Conservation (phyloP, 768 basidiomycete species). For the Russula sp. region DNA sequence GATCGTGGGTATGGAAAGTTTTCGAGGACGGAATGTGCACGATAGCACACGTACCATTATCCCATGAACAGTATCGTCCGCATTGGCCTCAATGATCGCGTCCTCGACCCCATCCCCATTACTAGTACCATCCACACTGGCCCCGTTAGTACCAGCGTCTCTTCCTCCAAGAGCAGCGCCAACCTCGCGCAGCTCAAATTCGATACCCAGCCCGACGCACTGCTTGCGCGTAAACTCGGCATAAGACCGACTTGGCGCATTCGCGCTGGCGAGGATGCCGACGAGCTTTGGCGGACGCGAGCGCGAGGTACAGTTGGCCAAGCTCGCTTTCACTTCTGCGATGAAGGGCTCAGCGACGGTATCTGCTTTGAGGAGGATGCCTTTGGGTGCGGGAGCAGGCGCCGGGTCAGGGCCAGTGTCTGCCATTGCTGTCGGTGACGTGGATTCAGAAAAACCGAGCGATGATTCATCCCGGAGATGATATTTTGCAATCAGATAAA, state of each 20-base stretch:
- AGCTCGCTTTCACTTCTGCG: slow-evolving; percentile 57
- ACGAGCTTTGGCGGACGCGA: slow-evolving; percentile 67
- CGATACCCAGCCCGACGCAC: slow-evolving; percentile 83
- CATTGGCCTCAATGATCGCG: slow-evolving; percentile 93
- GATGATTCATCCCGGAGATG: too few relatives aligned
- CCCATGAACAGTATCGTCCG: slow-evolving; percentile 78
- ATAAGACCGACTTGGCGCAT: slow-evolving; percentile 75
- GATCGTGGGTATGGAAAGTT: background rate
- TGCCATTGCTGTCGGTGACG: slow-evolving; percentile 1
- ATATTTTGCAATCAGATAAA: too few relatives aligned
- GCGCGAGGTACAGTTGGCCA: slow-evolving; percentile 35
- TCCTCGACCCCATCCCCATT: slow-evolving; percentile 88
- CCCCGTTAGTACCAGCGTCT: too few relatives aligned
- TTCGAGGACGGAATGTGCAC: background rate
- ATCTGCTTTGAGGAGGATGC: slow-evolving; percentile 77
- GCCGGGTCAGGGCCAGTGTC: slow-evolving; percentile 1
- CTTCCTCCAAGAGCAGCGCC: slow-evolving; percentile 47
- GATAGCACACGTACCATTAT: slow-evolving; percentile 72
- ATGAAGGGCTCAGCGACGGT: slow-evolving; percentile 68
- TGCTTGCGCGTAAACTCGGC: slow-evolving; percentile 91
- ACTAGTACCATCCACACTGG: slow-evolving; percentile 37
- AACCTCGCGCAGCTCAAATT: slow-evolving; percentile 74
- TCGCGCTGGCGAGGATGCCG: slow-evolving; percentile 85
- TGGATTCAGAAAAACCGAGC: background rate
- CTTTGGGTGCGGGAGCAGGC: slow-evolving; percentile 48